Evolutionary conservation across 306 rosid species (phyloP).

Genomic region (Quercus aquifolioides): DNA sequence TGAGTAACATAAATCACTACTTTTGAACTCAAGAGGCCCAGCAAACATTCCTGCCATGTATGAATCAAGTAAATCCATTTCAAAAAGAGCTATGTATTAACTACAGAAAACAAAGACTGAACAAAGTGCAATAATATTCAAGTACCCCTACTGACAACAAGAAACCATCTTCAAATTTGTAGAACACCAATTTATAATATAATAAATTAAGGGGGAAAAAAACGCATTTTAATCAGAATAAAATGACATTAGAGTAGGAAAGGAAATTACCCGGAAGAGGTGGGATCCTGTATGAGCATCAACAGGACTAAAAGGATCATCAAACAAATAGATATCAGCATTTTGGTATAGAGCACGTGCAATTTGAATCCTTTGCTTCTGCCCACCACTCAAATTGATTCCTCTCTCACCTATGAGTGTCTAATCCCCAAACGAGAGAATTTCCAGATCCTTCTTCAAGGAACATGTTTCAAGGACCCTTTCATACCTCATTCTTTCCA

Average conservation of each 20-base stretch:
- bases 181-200: no score
- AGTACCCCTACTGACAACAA: no score
- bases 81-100: no score
- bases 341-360: constrained; percentile 82
- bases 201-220: not conserved
- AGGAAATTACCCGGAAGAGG: constrained; percentile 49
- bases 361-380: constrained; percentile 82
- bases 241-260: not conserved
- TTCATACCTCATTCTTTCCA: constrained; percentile 66
- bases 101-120: no score
- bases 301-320: constrained; percentile 85
- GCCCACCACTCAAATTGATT: constrained; percentile 86
- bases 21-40: constrained; percentile 65
- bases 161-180: no score
- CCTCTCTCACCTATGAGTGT: constrained; percentile 82
- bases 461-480: constrained; percentile 74
- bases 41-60: constrained; percentile 65
- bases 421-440: constrained; percentile 72
- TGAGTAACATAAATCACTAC: constrained; percentile 81
- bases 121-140: no score
- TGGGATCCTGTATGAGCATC: constrained; percentile 95
- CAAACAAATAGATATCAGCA: constrained; percentile 74
- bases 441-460: constrained; percentile 62
- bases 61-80: not conserved
- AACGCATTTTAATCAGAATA: not conserved